Percentiles rank a stretch among this genome's conserved stretches.
Evolutionary conservation across 176 grass and related monocot species (phyloP).

Genomic region (Triticum turgidum): DNA sequence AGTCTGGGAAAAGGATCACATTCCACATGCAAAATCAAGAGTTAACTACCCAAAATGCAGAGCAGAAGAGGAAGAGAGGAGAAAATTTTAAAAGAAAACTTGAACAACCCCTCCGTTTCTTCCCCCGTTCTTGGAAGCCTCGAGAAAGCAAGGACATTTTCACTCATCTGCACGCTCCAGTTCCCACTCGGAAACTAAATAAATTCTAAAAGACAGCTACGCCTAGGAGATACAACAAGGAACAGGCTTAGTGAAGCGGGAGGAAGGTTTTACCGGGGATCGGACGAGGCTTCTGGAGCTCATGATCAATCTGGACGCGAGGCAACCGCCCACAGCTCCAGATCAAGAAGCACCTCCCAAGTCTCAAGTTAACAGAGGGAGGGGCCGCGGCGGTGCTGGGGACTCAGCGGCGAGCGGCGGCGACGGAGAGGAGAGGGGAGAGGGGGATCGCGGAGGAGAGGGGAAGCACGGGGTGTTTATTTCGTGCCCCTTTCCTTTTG

Average conservation of each 20-base stretch:
- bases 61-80: background rate
- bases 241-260: background rate
- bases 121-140: background rate
- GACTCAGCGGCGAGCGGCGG: background rate
- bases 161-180: background rate
- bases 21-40: background rate
- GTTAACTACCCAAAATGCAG: background rate
- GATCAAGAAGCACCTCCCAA: background rate
- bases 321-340: background rate
- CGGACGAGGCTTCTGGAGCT: slow-evolving; percentile 38
- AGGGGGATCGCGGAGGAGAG: background rate
- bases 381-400: background rate
- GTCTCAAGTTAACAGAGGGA: background rate
- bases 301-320: slow-evolving; percentile 20
- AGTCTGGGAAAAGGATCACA: background rate
- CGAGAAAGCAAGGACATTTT: background rate
- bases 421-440: background rate
- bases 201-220: too few species aligned
- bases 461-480: background rate
- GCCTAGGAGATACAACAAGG: background rate
- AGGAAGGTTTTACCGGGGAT: slow-evolving; percentile 8
- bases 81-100: background rate
- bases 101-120: background rate
- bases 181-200: background rate
- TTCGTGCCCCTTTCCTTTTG: background rate